A percentile compares a stretch with the other conserved stretches of the same genome.
Conservation (phyloP, 2,329 filamentous ascomycete genomes). For the Colletotrichum musicola region DNA sequence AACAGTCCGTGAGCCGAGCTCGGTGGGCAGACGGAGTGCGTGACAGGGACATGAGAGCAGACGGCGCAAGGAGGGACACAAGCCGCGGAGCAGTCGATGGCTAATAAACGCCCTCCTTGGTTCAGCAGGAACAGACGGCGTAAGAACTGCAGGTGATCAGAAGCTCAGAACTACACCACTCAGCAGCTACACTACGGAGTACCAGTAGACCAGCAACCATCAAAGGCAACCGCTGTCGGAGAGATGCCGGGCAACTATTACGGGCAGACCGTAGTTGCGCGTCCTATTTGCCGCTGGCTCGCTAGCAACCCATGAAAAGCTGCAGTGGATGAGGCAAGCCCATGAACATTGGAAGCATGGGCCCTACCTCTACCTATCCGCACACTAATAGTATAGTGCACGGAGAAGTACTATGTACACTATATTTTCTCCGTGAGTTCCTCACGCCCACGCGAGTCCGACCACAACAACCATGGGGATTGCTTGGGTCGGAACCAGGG, state of each 20-base stretch:
- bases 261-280: slow-evolving; percentile 4
- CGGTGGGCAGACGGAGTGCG: slow-evolving; percentile 7
- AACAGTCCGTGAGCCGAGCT: slow-evolving; percentile 18
- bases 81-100: background rate
- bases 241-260: background rate
- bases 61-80: background rate
- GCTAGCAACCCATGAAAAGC: background rate
- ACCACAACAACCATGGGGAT: background rate
- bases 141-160: no score
- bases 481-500: slow-evolving; percentile 19
- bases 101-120: background rate
- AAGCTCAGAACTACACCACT: no score
- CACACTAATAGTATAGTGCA: no score
- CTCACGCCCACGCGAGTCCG: slow-evolving; percentile 6
- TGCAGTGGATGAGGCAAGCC: background rate
- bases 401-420: no score
- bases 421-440: slow-evolving; percentile 3
- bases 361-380: no score
- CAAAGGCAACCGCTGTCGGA: background rate
- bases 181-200: no score
- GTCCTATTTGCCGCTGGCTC: slow-evolving; percentile 7
- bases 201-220: background rate
- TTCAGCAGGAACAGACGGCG: no score
- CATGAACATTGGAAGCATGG: slow-evolving; percentile 3
- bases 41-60: background rate